Base-by-base conservation (phyloP, 2,329 filamentous ascomycete genomes). In the Colletotrichum australisinense region DNA sequence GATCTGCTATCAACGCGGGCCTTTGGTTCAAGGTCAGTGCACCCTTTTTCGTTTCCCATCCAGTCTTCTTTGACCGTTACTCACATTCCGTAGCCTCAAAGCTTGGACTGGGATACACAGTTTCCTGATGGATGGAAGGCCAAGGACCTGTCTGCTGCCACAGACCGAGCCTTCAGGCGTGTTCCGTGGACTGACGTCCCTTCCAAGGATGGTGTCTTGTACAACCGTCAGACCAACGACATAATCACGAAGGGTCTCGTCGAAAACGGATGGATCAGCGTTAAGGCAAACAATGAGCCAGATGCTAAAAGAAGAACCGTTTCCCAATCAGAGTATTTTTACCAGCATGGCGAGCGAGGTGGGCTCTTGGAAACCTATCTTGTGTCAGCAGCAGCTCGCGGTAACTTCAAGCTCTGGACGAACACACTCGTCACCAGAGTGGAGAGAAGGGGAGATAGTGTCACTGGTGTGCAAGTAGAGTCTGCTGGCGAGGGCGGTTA, bases 1-100 rank as follows among this genome's bases (percentile, higher is more conserved):
- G 81, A 11, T 79, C 78, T 22, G 76, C 76, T 24, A 75, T 83
- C 69, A 82, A 82, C 69, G 79, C 30, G 7, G 58, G 58, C 24
- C 58, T 42, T 19, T 60, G 58, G 30, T 60, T 60, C 35, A 60
- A 60, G 30, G 58, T 60, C 6, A 24, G 58, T 32, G 32, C 35
- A 26, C 12, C 19, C 57, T 28, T 77, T 69, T 79, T 80, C 7
- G 28, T 30, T 73, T 80, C 77, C n/a, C 1, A n/a, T 22, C 4
- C 19, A 2, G 1, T 28, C 5, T 5, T 35, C 19, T 12, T 12
- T 11, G 32, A 7, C 32, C 11, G 32, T 60, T 4, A 24, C 53
- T 42, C 12, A 60, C 30, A 19, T n/a, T 63, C 76, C 79, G 38
- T 74, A 74, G 60, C 79, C 79, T 16, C 79, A 78, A n/a, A 77